Percentiles rank a stretch among this genome's conserved stretches.
Conservation (phyloP, 129 eudicot genomes). For the Ambrosia artemisiifolia region DNA sequence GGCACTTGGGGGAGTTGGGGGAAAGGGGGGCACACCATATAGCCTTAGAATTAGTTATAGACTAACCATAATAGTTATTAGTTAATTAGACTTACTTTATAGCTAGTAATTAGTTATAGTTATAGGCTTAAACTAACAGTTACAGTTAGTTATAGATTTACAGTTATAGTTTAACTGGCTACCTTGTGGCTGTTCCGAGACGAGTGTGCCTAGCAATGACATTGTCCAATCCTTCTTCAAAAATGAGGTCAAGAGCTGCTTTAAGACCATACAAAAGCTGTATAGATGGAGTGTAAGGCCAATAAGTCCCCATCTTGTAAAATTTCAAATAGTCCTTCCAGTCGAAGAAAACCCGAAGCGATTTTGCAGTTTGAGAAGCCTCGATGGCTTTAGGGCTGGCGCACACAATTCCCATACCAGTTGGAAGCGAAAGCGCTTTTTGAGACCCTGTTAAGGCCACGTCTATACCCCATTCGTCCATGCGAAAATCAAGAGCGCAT, state of each 20-base stretch:
- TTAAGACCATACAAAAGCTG: conserved; percentile 86
- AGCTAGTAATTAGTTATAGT: no score
- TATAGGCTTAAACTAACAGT: no score
- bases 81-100: no score
- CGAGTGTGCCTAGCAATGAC: conserved; percentile 92
- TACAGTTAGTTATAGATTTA: no score
- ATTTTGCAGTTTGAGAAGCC: conserved; percentile 83
- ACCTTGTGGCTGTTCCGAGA: conserved; percentile 85
- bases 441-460: conserved; percentile 96
- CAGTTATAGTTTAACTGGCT: no score
- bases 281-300: conserved; percentile 99
- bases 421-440: conserved; percentile 96
- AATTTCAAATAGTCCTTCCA: conserved; percentile 95
- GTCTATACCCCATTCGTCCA: conserved; percentile 99
- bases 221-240: conserved; percentile 96
- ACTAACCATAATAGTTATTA: no score
- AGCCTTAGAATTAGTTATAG: no score
- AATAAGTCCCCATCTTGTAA: conserved; percentile 87
- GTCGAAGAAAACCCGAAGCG: conserved; percentile 85
- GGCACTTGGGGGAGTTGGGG: no score
- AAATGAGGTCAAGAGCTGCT: conserved; percentile 87
- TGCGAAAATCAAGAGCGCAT: conserved; percentile 96
- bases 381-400: conserved; percentile 94
- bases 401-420: conserved; percentile 91
- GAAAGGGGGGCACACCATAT: no score